These are phyloP conservation scores for Phytophthora meadii DNA, from an alignment of 352 stramenopile species.

Conservation along the genomic window DNA sequence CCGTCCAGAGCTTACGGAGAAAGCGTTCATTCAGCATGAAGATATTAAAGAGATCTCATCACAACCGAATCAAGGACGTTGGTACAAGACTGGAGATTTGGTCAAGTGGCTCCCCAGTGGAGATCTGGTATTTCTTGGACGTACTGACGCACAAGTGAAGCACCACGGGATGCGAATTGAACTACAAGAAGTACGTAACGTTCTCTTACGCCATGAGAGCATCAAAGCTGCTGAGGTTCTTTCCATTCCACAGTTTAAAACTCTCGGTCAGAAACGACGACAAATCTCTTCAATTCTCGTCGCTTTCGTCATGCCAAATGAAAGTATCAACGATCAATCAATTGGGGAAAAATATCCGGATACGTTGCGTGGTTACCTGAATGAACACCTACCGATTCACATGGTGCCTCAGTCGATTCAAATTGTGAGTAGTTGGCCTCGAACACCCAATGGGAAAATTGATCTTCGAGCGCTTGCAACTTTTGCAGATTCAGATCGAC, in stretches of 20 bases:
- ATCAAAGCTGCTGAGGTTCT: slow-evolving; percentile 62
- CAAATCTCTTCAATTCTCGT: slow-evolving; percentile 39
- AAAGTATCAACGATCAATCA: slow-evolving; percentile 8
- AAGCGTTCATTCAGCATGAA: slow-evolving; percentile 28
- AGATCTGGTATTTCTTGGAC: slow-evolving; percentile 69
- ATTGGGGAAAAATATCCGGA: slow-evolving; percentile 16
- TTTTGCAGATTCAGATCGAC: neutral
- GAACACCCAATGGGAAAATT: slow-evolving; percentile 81
- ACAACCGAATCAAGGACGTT: slow-evolving; percentile 22
- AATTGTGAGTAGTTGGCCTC: slow-evolving; percentile 53
- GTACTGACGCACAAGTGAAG: slow-evolving; percentile 83
- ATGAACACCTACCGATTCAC: slow-evolving; percentile 53
- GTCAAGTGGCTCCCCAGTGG: slow-evolving; percentile 62
- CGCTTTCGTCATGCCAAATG: slow-evolving; percentile 55
- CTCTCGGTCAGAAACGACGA: slow-evolving; percentile 10
- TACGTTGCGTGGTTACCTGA: slow-evolving; percentile 33
- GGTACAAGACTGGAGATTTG: slow-evolving; percentile 78
- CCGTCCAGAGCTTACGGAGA: slow-evolving; percentile 47
- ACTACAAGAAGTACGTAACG: slow-evolving; percentile 77
- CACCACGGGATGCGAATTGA: slow-evolving; percentile 85
- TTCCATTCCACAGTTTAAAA: slow-evolving; percentile 26
- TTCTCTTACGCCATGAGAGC: slow-evolving; percentile 43
- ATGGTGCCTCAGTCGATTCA: slow-evolving; percentile 72
- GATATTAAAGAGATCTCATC: slow-evolving; percentile 19
- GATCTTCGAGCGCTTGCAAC: slow-evolving; percentile 50